A percentile compares a stretch with the other conserved stretches of the same genome.
Conservation (phyloP, 2,329 filamentous ascomycete genomes). For the Aspergillus sp. region DNA sequence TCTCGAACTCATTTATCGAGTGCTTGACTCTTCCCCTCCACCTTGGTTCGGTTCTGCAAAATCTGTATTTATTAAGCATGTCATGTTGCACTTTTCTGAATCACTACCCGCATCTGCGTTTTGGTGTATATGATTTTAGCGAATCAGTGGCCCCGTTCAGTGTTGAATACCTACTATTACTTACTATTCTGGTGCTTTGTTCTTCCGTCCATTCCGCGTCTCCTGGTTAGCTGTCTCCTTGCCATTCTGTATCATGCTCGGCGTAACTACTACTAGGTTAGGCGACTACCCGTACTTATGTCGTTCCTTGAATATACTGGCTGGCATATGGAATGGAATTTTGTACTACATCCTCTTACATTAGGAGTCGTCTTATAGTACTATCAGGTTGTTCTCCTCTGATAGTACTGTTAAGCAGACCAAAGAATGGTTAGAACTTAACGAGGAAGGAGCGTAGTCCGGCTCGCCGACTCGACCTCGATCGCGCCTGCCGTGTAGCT, state of each 20-base stretch:
- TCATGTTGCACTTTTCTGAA: background rate
- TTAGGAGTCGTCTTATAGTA: background rate
- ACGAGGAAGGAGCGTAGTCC: background rate
- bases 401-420: background rate
- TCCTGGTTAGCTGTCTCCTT: background rate
- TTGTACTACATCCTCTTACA: background rate
- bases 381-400: background rate
- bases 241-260: background rate
- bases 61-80: background rate
- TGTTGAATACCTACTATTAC: constrained; percentile 10
- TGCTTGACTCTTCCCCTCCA: background rate
- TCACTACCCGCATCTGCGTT: background rate
- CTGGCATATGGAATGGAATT: background rate
- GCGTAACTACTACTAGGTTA: background rate
- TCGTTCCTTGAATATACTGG: background rate
- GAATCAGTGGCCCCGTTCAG: constrained; percentile 15
- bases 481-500: background rate
- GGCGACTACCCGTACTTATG: background rate
- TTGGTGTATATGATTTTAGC: constrained; percentile 28
- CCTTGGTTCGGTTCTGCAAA: background rate
- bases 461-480: no score
- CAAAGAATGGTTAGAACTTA: background rate
- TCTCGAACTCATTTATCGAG: background rate
- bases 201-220: background rate
- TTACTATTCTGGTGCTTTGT: constrained; percentile 16